Conservation (phyloP, 192 early-diverging fungal species). For the Coemansia sp. region DNA sequence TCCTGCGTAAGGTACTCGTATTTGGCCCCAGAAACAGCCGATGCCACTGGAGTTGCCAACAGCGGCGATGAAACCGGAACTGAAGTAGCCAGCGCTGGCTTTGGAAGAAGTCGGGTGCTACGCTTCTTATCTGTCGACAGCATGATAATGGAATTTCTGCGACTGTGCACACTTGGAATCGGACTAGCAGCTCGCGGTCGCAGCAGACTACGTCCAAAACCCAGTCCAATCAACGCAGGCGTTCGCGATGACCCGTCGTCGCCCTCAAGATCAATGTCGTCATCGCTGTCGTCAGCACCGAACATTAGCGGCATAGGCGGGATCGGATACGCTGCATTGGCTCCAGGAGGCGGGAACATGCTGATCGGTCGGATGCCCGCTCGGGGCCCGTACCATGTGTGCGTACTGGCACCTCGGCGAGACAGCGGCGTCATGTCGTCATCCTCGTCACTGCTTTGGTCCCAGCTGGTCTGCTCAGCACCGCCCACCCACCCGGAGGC, state of each 20-base stretch:
- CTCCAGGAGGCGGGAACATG: conserved; percentile 41
- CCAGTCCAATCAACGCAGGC: conserved; percentile 36
- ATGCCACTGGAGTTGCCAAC: conserved; percentile 8
- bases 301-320: conserved; percentile 57
- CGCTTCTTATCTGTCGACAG: not conserved
- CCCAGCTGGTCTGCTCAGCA: conserved; percentile 38
- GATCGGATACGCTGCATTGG: conserved; percentile 21
- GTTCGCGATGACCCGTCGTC: conserved; percentile 62
- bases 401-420: conserved; percentile 32
- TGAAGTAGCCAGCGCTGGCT: conserved; percentile 24
- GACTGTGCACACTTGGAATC: conserved; percentile 16
- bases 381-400: conserved; percentile 54
- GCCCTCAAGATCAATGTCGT: conserved; percentile 68
- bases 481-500: conserved; percentile 37
- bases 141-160: conserved; percentile 11
- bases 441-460: conserved; percentile 44
- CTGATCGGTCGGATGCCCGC: conserved; percentile 44
- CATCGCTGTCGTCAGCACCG: conserved; percentile 63
- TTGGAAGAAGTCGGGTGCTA: conserved; percentile 2
- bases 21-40: conserved; percentile 23
- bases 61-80: conserved; percentile 25
- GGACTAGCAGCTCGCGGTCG: conserved; percentile 22
- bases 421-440: conserved; percentile 17
- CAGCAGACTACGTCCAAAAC: conserved; percentile 14
- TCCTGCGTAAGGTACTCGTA: conserved; percentile 25